Percentiles rank a stretch among this genome's conserved stretches.
Evolutionary conservation across 345 rosid species (phyloP).

Genomic region (Carallia brachiata): DNA sequence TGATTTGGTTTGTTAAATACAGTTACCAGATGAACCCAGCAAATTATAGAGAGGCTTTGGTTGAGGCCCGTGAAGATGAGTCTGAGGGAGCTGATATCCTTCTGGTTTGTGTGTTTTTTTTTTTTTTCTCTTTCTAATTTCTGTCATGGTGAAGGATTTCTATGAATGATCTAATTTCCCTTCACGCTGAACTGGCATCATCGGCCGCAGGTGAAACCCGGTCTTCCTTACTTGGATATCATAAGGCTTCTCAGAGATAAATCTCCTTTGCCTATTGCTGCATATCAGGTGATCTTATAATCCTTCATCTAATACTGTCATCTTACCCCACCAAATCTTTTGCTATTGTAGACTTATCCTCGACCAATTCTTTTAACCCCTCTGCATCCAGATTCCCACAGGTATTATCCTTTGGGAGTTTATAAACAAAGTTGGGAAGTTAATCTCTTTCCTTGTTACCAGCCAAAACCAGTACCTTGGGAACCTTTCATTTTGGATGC

Average conservation of each 20-base stretch:
- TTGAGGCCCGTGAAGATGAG: slow-evolving; percentile 82
- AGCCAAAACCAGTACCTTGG: too few species aligned
- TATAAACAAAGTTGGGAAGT: too few species aligned
- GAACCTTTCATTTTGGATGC: too few species aligned
- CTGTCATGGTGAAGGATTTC: neutral
- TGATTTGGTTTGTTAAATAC: slow-evolving; percentile 32
- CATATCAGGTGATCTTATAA: slow-evolving; percentile 64
- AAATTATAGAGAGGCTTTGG: slow-evolving; percentile 83
- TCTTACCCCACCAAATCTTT: neutral
- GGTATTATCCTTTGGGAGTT: too few species aligned
- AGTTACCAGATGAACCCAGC: slow-evolving; percentile 99
- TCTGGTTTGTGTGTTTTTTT: slow-evolving; percentile 46
- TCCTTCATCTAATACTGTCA: neutral
- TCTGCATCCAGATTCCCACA: neutral
- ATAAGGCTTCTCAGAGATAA: slow-evolving; percentile 82
- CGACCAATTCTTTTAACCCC: neutral
- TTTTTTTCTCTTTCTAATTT: neutral
- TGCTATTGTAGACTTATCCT: neutral
- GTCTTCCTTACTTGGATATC: slow-evolving; percentile 94
- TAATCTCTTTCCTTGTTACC: too few species aligned
- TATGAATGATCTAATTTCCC: neutral
- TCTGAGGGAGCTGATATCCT: slow-evolving; percentile 98
- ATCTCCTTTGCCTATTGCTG: slow-evolving; percentile 83
- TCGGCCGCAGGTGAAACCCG: slow-evolving; percentile 78
- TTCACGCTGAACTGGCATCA: slow-evolving; percentile 19